Conservation (phyloP, 73 alveolate genomes). For the Urostyla sp. region DNA sequence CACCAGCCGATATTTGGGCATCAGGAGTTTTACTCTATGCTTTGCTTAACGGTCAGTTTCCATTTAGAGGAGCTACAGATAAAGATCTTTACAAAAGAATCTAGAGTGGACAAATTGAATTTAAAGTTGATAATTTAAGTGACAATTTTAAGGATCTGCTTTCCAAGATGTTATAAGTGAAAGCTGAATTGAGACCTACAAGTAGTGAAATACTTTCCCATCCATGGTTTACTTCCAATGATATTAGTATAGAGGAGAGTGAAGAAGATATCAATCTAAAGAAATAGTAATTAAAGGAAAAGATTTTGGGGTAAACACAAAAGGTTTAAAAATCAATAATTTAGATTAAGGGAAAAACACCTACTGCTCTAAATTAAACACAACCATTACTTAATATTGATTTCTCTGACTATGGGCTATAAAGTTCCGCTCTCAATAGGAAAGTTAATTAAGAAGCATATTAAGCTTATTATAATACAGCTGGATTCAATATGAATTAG, state of each 20-base stretch:
- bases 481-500: too few species aligned
- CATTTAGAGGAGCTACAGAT: constrained; percentile 80
- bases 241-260: too few species aligned
- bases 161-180: constrained; percentile 60
- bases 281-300: too few species aligned
- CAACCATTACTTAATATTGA: too few species aligned
- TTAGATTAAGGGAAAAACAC: not conserved
- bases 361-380: too few species aligned
- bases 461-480: constrained; percentile 41
- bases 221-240: constrained; percentile 71
- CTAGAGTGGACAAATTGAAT: constrained; percentile 63
- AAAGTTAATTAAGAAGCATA: constrained; percentile 30
- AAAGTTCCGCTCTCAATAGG: not conserved
- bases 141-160: not conserved
- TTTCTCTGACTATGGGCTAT: constrained; percentile 17
- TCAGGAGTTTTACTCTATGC: constrained; percentile 82
- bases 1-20: constrained; percentile 88
- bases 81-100: constrained; percentile 77
- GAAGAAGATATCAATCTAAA: too few species aligned
- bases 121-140: constrained; percentile 56
- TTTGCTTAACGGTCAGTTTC: constrained; percentile 74
- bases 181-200: constrained; percentile 73
- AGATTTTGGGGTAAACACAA: too few species aligned
- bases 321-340: not conserved
- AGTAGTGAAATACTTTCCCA: constrained; percentile 66